Evolutionary conservation across 805 yeast genomes (phyloP), one percentile per base, ranked within the genome.

Genomic region (Metschnikowia shivogae): DNA sequence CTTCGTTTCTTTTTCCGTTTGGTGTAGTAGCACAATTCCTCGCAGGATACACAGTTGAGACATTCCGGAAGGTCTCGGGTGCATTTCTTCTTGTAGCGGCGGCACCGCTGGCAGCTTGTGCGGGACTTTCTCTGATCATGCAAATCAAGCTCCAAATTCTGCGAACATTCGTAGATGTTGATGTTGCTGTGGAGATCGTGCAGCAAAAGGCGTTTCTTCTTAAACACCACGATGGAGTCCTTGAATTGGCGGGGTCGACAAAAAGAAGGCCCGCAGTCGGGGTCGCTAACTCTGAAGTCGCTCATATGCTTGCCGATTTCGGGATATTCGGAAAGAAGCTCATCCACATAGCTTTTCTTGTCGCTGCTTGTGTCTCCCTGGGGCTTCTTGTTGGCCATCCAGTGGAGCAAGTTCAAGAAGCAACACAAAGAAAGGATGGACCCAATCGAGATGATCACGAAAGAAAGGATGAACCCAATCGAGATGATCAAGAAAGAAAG

Each of bases 31-130:
- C 69, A 64, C 24, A 63, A 42, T 33, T 63, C 65, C 17, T 64
- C 68, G 9, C 68, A 62, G 8, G 57, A 53, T 12, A 46, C 45
- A 40, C 69, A 64, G 44, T 60, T 61, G 22, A 53, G 40, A 43
- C 69, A 64, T 42, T 64, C 69, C 3, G 69, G 69, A 4, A 63
- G 48, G 13, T 49, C 54, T 19, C 69, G 50, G 6, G 66, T 56
- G 48, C 69, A 64, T 42, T 58, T 64, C 46, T 61, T 60, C 42
- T 64, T 64, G 43, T 54, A 59, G 37, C 60, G 57, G 10, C 67
- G 61, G 44, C 69, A 64, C n/a, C 68, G 54, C 17, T 57, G 43
- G 40, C 69, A 64, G 47, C 65, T 62, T 20, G 54, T 50, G 28
- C 57, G 58, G 0, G 68, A 54, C 44, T 50, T 56, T 27, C 55